A percentile compares a stretch with the other conserved stretches of the same genome.
phyloP scores from a whole-genome alignment of 352 stramenopile genomes.

The Globisporangium polare region DNA sequence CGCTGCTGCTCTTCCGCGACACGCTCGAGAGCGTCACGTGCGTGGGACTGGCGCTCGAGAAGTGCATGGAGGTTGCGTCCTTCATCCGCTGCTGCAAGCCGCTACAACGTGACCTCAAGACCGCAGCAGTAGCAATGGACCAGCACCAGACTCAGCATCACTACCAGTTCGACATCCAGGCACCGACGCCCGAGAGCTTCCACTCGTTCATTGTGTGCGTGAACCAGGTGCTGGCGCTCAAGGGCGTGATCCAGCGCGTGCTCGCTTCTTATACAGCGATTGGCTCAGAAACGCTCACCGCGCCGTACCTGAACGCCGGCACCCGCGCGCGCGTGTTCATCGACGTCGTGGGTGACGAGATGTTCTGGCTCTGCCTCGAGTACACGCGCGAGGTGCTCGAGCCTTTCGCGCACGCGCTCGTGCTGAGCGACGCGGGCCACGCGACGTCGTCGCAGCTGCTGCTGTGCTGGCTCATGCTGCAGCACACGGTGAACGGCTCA shows the following conservation, averaged over 20 bases:
- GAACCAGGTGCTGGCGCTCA: conserved; percentile 14
- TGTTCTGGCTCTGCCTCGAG: conserved; percentile 25
- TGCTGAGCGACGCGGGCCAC: conserved; percentile 24
- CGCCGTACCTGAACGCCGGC: not conserved
- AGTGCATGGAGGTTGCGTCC: conserved; percentile 19
- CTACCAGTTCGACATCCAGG: not conserved
- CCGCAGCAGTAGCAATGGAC: not conserved
- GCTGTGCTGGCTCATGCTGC: conserved; percentile 25
- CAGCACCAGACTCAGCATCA: not conserved
- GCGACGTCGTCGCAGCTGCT: conserved; percentile 27
- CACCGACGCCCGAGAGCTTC: conserved; percentile 12
- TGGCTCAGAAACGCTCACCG: not conserved
- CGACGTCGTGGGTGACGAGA: conserved; percentile 10
- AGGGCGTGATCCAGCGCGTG: conserved; percentile 10
- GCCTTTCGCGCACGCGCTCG: conserved; percentile 23
- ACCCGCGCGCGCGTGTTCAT: not conserved
- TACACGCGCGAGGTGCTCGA: conserved; percentile 16
- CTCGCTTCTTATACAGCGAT: not conserved
- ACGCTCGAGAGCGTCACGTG: conserved; percentile 19
- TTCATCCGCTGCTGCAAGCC: conserved; percentile 10
- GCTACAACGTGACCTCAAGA: conserved; percentile 2
- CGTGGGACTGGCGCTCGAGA: conserved; percentile 15
- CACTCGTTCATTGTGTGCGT: conserved; percentile 21
- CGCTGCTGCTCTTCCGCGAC: conserved; percentile 20
- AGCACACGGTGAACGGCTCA: conserved; percentile 12